Conservation (phyloP, 345 rosid species). For the Gossypium bickii region DNA sequence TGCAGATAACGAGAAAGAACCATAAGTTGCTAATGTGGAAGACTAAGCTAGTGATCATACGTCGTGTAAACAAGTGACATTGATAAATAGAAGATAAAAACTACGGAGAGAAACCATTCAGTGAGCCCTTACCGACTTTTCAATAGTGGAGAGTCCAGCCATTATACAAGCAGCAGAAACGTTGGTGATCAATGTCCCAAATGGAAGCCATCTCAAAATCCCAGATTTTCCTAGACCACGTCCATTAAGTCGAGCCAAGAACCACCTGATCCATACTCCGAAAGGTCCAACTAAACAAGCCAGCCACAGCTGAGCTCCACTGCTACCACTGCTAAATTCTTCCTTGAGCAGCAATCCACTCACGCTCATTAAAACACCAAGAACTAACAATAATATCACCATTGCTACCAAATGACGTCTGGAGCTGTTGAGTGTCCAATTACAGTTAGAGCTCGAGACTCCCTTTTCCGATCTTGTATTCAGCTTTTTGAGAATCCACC, state of each 20-base stretch:
- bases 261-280: constrained; percentile 99
- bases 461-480: constrained; percentile 18
- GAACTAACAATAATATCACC: constrained; percentile 37
- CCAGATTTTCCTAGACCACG: constrained; percentile 65
- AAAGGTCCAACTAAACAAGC: constrained; percentile 70
- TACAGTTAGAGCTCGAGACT: constrained; percentile 10
- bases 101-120: background rate
- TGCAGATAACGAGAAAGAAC: background rate
- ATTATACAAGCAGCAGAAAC: constrained; percentile 69
- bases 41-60: background rate
- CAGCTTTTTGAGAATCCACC: constrained; percentile 36
- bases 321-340: constrained; percentile 46
- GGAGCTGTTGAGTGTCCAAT: constrained; percentile 39
- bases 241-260: constrained; percentile 77
- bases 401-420: constrained; percentile 40
- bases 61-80: background rate
- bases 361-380: constrained; percentile 40
- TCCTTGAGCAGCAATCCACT: constrained; percentile 44
- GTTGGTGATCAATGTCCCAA: constrained; percentile 83
- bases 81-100: background rate
- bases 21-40: background rate
- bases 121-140: constrained; percentile 48
- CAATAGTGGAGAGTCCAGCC: constrained; percentile 65
- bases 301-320: constrained; percentile 63
- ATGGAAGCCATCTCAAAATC: constrained; percentile 72